Base-by-base conservation (phyloP, 2,329 filamentous ascomycete genomes). In the Exophiala lecanii-corni region DNA sequence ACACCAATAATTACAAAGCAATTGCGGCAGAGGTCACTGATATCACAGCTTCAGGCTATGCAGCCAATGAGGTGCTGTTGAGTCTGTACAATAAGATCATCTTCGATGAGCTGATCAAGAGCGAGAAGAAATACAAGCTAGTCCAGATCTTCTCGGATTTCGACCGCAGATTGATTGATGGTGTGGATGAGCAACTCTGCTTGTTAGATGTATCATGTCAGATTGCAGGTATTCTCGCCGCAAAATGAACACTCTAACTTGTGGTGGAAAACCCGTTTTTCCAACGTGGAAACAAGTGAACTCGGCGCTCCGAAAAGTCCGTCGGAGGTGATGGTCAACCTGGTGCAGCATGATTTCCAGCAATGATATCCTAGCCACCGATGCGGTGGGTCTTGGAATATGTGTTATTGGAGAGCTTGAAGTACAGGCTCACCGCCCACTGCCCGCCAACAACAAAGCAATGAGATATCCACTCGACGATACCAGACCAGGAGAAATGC, bases 21-120 rank as follows among this genome's bases (percentile, higher is more conserved):
- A 78, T 98, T 12, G 81, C 88, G 0, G 81, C 80, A 53, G 82
- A 87, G 4, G 85, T 97, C 4, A 86, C 89, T 57, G 85, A 95
- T 53, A 81, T 98, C 72, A 82, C 97, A 35, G 91, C 91, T 0
- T 92, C 97, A 67, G 92, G 92, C 6, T 98, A 92, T 91, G 96
- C 89, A 62, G 92, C 91, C 17, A 81, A 82, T 5, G 92, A 97
- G 66, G 79, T 96, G 18, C 75, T 97, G 26, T 71, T 77, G 13
- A 89, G 95, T 74, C 71, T 95, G 31, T 97, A 96, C 59, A 84
- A 92, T 64, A 73, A 77, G 18, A 70, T 97, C 26, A 77, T 95
- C 19, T 86, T 79, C 60, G 88, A 95, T 59, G 92, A 97, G 63
- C 75, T 81, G 5, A 82, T 96, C 17, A 79, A 81, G 0, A 88